A percentile compares a stretch with the other conserved stretches of the same genome.
phyloP scores from a whole-genome alignment of 805 yeast genomes.

The Zygotorulaspora florentina region DNA sequence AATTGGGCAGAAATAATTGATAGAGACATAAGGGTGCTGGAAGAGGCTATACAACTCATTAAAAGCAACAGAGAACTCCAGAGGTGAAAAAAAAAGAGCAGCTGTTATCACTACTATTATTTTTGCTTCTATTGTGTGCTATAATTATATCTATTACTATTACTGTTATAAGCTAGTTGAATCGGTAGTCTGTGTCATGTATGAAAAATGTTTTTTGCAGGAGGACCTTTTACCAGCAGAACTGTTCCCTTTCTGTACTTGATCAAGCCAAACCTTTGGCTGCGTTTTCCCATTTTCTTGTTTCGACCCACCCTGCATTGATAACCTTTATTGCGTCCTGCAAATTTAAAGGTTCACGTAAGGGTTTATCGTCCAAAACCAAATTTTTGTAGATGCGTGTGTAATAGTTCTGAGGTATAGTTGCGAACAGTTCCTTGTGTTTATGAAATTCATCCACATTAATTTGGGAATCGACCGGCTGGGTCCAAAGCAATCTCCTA shows the following conservation, averaged over 20 bases:
- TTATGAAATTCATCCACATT: conserved; percentile 15
- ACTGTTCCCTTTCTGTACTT: background rate
- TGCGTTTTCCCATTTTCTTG: conserved; percentile 66
- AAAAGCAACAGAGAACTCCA: conserved; percentile 25
- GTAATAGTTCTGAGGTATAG: conserved; percentile 48
- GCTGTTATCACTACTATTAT: background rate
- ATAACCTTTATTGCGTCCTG: conserved; percentile 66
- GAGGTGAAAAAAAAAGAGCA: too few relatives aligned
- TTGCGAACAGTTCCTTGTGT: conserved; percentile 22
- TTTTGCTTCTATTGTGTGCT: conserved; percentile 1
- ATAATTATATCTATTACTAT: background rate
- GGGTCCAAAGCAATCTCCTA: conserved; percentile 66
- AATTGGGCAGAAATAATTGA: conserved; percentile 64
- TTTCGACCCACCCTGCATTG: conserved; percentile 80
- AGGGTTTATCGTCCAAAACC: conserved; percentile 62
- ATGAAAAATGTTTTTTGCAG: background rate
- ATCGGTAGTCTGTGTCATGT: background rate
- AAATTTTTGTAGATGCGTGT: conserved; percentile 62
- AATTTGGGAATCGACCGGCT: conserved; percentile 21
- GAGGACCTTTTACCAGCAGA: background rate
- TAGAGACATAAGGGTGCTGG: conserved; percentile 67
- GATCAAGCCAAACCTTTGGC: conserved; percentile 33
- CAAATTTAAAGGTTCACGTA: conserved; percentile 69
- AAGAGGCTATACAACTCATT: conserved; percentile 45
- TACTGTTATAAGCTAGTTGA: background rate